A percentile compares a stretch with the other conserved stretches of the same genome.
Conservation (phyloP, 2,329 filamentous ascomycete genomes). For the Cladosporium velox region DNA sequence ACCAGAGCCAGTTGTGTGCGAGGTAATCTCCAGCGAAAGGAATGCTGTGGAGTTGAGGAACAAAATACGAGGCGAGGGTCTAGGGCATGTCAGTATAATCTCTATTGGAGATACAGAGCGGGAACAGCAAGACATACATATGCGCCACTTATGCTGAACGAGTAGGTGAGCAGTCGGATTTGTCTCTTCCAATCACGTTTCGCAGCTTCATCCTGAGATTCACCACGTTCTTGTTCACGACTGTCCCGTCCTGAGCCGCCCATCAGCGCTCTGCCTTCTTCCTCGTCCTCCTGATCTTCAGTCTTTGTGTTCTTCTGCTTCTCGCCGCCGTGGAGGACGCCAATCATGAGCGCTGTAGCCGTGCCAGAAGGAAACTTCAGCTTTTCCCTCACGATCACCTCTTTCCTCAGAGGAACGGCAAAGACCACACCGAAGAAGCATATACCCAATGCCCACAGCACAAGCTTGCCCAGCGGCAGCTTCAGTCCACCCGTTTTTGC, state of each 20-base stretch:
- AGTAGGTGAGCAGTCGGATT: slow-evolving; percentile 60
- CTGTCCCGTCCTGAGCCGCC: slow-evolving; percentile 19
- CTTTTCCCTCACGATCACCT: slow-evolving; percentile 91
- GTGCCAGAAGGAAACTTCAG: slow-evolving; percentile 94
- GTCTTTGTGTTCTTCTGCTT: slow-evolving; percentile 33
- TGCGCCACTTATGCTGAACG: slow-evolving; percentile 61
- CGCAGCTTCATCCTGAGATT: slow-evolving; percentile 11
- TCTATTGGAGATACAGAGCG: not conserved
- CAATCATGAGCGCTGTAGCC: slow-evolving; percentile 90
- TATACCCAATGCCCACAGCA: slow-evolving; percentile 87
- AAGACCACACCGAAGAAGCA: slow-evolving; percentile 98
- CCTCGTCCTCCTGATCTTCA: slow-evolving; percentile 24
- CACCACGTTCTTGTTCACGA: not conserved
- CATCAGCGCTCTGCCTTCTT: slow-evolving; percentile 41
- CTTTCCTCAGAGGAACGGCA: slow-evolving; percentile 83
- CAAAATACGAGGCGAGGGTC: slow-evolving; percentile 85
- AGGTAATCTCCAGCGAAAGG: slow-evolving; percentile 78
- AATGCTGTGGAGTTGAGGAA: slow-evolving; percentile 80
- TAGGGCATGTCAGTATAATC: slow-evolving; percentile 41
- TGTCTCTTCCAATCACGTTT: slow-evolving; percentile 61
- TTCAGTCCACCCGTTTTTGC: slow-evolving; percentile 33
- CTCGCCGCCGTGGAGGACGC: slow-evolving; percentile 73
- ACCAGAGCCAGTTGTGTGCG: slow-evolving; percentile 87
- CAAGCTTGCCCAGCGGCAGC: slow-evolving; percentile 67
- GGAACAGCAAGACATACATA: slow-evolving; percentile 42